These are phyloP conservation scores for Staphylotrichum longicolle DNA, from an alignment of 495 filamentous ascomycete genomes.

Conservation along the genomic window DNA sequence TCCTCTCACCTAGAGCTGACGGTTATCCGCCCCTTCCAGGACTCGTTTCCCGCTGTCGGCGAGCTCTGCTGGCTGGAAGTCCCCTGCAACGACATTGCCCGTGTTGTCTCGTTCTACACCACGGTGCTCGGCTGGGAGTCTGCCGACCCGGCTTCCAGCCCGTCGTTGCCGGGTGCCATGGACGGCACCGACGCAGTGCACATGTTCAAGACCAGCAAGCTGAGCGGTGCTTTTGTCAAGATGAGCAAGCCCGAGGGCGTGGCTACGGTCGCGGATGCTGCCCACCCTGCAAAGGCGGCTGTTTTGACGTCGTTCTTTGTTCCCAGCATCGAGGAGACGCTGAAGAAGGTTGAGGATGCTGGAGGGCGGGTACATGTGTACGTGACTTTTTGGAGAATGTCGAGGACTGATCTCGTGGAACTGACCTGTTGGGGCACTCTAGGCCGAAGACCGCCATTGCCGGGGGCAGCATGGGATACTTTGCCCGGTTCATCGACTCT, in stretches of 20 bases:
- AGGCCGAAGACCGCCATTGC: conserved; percentile 16
- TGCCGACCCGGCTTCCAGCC: not conserved
- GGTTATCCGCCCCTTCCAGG: not conserved
- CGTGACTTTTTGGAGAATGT: not conserved
- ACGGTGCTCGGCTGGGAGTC: conserved; percentile 10
- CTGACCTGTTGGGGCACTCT: not conserved
- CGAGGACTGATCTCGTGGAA: not conserved
- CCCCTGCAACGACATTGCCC: conserved; percentile 9
- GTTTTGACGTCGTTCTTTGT: conserved; percentile 11
- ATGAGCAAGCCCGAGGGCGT: conserved; percentile 6
- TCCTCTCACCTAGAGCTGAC: not conserved
- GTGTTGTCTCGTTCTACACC: conserved; percentile 9
- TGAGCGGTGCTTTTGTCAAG: conserved; percentile 13
- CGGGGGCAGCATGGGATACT: conserved; percentile 15
- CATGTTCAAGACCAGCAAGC: conserved; percentile 7
- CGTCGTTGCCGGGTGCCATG: not conserved
- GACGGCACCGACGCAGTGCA: conserved; percentile 7
- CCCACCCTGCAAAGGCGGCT: not conserved
- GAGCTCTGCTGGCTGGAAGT: conserved; percentile 19
- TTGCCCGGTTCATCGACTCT: conserved; percentile 15
- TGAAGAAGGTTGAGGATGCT: conserved; percentile 10
- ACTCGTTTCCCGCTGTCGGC: not conserved
- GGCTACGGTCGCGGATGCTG: not conserved
- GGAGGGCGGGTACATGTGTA: conserved; percentile 18
- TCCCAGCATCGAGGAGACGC: conserved; percentile 8